Evolutionary conservation across 1,284 basidiomycete species (phyloP).

Genomic region (Stygiomarasmius scandens): DNA sequence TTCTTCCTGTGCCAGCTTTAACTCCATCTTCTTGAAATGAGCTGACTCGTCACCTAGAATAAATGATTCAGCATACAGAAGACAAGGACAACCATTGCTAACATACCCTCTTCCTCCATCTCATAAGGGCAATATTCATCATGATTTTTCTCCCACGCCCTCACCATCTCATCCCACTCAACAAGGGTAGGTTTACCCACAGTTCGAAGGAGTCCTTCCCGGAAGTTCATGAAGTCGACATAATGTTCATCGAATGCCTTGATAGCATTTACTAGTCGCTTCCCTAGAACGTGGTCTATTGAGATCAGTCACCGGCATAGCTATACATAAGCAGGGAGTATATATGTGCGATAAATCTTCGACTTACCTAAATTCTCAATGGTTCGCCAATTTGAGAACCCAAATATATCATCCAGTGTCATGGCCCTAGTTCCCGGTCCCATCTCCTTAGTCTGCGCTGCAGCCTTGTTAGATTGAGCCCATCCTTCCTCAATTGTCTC

Average conservation of each 20-base stretch:
- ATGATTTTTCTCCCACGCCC: slow-evolving; percentile 16
- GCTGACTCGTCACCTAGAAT: background rate
- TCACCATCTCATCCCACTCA: slow-evolving; percentile 17
- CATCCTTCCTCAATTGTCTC: slow-evolving; percentile 18
- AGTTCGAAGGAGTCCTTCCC: slow-evolving; percentile 8
- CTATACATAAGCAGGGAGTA: too few species aligned
- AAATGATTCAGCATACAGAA: background rate
- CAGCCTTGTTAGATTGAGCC: slow-evolving; percentile 10
- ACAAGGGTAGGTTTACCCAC: slow-evolving; percentile 1
- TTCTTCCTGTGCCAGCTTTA: slow-evolving; percentile 16
- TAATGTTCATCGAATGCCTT: slow-evolving; percentile 12
- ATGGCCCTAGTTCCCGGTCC: slow-evolving; percentile 13
- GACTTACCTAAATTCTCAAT: slow-evolving; percentile 3
- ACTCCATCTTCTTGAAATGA: slow-evolving; percentile 12
- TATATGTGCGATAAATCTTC: too few species aligned
- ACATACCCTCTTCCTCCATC: slow-evolving; percentile 13
- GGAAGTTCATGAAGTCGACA: slow-evolving; percentile 12
- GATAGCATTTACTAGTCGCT: too few species aligned
- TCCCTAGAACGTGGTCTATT: too few species aligned
- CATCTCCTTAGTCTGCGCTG: slow-evolving; percentile 19
- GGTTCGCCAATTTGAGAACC: slow-evolving; percentile 25
- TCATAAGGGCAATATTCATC: slow-evolving; percentile 14
- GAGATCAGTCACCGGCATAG: too few species aligned
- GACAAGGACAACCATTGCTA: background rate
- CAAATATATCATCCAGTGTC: slow-evolving; percentile 25